Evolutionary conservation across 2,329 filamentous ascomycete genomes (phyloP), one percentile per base, ranked within the genome.

Genomic region (Diaporthe humulicola): DNA sequence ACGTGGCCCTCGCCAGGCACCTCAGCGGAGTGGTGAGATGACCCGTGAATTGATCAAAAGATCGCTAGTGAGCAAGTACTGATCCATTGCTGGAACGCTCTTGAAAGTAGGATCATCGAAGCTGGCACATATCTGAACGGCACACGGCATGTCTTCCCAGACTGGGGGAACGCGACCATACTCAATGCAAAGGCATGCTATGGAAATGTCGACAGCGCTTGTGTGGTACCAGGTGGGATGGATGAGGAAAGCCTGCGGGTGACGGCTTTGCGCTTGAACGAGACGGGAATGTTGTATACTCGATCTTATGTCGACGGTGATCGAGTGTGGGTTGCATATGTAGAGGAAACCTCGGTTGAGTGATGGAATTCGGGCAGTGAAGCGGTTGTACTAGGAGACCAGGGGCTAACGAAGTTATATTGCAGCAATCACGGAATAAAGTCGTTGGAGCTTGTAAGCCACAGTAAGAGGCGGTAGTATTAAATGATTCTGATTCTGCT

Each of bases 1-100:
- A 73, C 70, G 17, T 73, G 70, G 57, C 70, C 58, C 8, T 45
- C 70, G 15, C 70, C 70, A 14, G 70, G 70, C 17, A 64, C 70
- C 1, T 66, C 70, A 28, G 70, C 70, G 3, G 57, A 73, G 45
- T 73, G 70, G 70, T 67, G n/a, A 67, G 42, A 36, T n/a, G 6
- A 0, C 42, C 5, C 1, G 14, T 36, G 1, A 9, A 22, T 8
- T 67, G 4, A 2, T 36, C 8, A 2, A 17, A 19, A 10, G 38
- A 25, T 15, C 17, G 36, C 1, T 25, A 10, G 22, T 17, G 14
- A 48, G 22, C 19, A 67, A 50, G 30, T 25, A 7, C 57, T 40
- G 36, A 61, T 5, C 42, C 15, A 30, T n/a, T 1, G 2, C 2
- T 12, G 19, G 9, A 19, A 3, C 33, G 19, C 14, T 17, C 12